A percentile compares a stretch with the other conserved stretches of the same genome.
phyloP scores from a whole-genome alignment of 2,329 filamentous ascomycete genomes.

The Diaporthe australafricana region DNA sequence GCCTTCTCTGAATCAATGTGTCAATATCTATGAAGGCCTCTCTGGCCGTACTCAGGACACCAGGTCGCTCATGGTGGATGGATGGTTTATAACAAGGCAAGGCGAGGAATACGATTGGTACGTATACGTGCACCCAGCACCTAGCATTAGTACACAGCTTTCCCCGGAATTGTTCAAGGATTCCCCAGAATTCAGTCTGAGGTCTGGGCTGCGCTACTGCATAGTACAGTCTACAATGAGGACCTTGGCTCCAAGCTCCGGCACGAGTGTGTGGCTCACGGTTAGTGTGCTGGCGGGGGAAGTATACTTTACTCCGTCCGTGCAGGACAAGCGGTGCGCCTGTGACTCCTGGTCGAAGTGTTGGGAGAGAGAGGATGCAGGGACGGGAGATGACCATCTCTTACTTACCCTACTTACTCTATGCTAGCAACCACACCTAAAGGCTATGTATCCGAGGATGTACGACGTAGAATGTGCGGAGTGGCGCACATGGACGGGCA shows the following conservation, averaged over 20 bases:
- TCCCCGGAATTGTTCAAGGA: not conserved
- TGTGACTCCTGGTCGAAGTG: not conserved
- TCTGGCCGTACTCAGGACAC: not conserved
- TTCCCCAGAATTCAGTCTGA: not conserved
- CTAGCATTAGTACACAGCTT: not conserved
- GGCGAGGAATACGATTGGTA: not conserved
- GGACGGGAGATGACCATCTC: no score
- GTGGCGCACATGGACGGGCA: slow-evolving; percentile 8
- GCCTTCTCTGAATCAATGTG: not conserved
- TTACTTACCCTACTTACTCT: not conserved
- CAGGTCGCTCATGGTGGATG: not conserved
- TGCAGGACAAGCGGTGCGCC: not conserved
- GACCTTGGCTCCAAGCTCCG: slow-evolving; percentile 16
- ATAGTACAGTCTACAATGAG: not conserved
- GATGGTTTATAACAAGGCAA: not conserved
- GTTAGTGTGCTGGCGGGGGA: not conserved
- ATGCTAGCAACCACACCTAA: not conserved
- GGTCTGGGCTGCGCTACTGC: not conserved
- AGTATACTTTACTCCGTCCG: not conserved
- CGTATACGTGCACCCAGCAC: no score
- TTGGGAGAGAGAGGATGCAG: no score
- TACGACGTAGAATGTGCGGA: not conserved
- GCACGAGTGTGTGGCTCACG: slow-evolving; percentile 9
- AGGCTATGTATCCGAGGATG: not conserved
- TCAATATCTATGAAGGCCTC: not conserved